phyloP scores from a whole-genome alignment of 208 protist species.

The Trypanosoma lewisi region DNA sequence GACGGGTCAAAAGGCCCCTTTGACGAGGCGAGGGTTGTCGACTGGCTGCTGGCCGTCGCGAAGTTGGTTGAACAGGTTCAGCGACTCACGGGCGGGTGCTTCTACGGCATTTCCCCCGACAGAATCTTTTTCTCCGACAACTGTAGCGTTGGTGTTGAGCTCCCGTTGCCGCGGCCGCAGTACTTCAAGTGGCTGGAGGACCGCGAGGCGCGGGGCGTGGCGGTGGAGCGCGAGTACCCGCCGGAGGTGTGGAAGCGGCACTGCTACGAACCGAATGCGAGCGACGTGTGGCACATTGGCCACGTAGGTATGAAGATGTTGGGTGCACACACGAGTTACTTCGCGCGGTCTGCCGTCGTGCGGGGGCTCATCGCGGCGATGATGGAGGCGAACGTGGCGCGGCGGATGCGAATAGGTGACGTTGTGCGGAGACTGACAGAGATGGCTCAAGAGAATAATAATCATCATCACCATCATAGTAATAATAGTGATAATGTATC shows the following conservation, averaged over 20 bases:
- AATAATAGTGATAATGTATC: slow-evolving; percentile 4
- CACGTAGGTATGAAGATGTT: slow-evolving; percentile 49
- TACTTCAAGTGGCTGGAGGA: slow-evolving; percentile 57
- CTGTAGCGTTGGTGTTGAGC: slow-evolving; percentile 40
- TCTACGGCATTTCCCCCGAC: slow-evolving; percentile 57
- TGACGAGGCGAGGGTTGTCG: slow-evolving; percentile 38
- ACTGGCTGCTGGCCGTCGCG: slow-evolving; percentile 58
- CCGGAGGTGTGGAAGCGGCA: slow-evolving; percentile 50
- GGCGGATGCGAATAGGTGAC: slow-evolving; percentile 41
- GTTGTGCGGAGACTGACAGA: slow-evolving; percentile 25
- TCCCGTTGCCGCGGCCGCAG: slow-evolving; percentile 53
- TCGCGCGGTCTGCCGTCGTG: slow-evolving; percentile 32
- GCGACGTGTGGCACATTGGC: slow-evolving; percentile 81
- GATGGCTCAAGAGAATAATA: no score
- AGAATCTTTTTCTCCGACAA: slow-evolving; percentile 43
- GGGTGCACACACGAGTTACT: slow-evolving; percentile 33
- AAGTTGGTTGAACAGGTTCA: slow-evolving; percentile 37
- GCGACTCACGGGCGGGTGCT: slow-evolving; percentile 34
- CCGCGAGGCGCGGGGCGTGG: slow-evolving; percentile 38
- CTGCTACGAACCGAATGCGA: slow-evolving; percentile 45
- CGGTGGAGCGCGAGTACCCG: slow-evolving; percentile 67
- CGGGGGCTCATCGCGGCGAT: slow-evolving; percentile 50
- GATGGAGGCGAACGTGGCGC: slow-evolving; percentile 36
- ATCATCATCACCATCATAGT: no score
- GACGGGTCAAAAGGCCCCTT: slow-evolving; percentile 38